Percentiles rank a stretch among this genome's conserved stretches.
These are phyloP conservation scores for Pythium angustatum DNA, from an alignment of 352 stramenopile genomes.

Conservation along the genomic window DNA sequence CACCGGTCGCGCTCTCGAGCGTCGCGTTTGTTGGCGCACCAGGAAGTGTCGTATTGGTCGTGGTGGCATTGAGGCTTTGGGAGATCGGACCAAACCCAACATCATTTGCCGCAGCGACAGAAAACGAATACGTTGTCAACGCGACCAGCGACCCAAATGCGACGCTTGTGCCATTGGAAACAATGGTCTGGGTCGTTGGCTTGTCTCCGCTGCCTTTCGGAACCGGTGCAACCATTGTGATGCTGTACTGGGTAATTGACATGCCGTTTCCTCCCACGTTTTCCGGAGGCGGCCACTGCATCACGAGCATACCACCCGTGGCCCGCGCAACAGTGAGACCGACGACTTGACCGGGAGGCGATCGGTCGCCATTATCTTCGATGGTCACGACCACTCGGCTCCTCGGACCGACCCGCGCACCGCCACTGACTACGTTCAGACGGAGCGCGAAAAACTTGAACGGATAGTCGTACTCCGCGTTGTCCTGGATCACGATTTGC, in stretches of 20 bases:
- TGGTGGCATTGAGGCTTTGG: constrained; percentile 21
- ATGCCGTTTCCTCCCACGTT: constrained; percentile 45
- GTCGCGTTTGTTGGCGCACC: constrained; percentile 28
- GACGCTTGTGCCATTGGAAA: constrained; percentile 42
- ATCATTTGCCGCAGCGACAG: constrained; percentile 42
- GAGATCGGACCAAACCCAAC: constrained; percentile 35
- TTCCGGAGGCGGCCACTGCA: constrained; percentile 43
- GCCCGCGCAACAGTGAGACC: constrained; percentile 20
- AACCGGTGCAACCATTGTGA: constrained; percentile 5
- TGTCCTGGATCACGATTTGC: constrained; percentile 44
- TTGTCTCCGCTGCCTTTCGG: neutral
- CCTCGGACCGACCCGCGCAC: constrained; percentile 32
- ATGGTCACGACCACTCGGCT: constrained; percentile 38
- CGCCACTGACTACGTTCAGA: constrained; percentile 33
- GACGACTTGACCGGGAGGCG: constrained; percentile 36
- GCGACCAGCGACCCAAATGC: constrained; percentile 31
- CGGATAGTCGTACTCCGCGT: constrained; percentile 50
- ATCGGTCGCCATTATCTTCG: constrained; percentile 52
- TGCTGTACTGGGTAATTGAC: constrained; percentile 44
- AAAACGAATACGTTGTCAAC: constrained; percentile 38
- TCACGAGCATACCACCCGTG: constrained; percentile 49
- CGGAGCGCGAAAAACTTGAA: constrained; percentile 45
- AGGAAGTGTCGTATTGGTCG: constrained; percentile 45
- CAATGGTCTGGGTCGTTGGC: constrained; percentile 2
- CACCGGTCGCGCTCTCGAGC: constrained; percentile 42